These are phyloP conservation scores for Paraconiothyrium brasiliense DNA, from an alignment of 2,329 filamentous ascomycete genomes.

Conservation along the genomic window DNA sequence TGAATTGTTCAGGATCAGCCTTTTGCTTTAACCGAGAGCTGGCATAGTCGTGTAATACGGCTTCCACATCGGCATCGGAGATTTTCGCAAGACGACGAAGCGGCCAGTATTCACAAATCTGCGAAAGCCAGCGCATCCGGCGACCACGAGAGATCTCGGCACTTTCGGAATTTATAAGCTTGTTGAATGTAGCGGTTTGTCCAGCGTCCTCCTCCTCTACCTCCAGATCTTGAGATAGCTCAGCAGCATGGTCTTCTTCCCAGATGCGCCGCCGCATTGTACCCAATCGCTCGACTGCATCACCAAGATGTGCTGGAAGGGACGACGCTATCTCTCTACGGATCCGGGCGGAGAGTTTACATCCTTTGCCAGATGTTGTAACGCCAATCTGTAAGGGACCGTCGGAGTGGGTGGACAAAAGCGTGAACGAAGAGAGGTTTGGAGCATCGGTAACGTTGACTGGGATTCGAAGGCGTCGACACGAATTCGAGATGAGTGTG, in stretches of 20 bases:
- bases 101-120: conserved; percentile 99
- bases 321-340: conserved; percentile 85
- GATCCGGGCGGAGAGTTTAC: conserved; percentile 90
- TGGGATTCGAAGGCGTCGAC: conserved; percentile 82
- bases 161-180: conserved; percentile 78
- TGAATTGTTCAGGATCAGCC: conserved; percentile 33
- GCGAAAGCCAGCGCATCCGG: conserved; percentile 89
- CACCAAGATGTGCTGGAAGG: conserved; percentile 78
- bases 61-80: conserved; percentile 79
- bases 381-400: conserved; percentile 94
- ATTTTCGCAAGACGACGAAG: conserved; percentile 82
- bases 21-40: conserved; percentile 45
- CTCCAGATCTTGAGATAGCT: conserved; percentile 55
- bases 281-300: conserved; percentile 80
- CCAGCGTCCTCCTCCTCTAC: conserved; percentile 71
- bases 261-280: conserved; percentile 54
- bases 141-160: conserved; percentile 77
- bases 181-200: conserved; percentile 86
- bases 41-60: conserved; percentile 78
- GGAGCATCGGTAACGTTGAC: conserved; percentile 93
- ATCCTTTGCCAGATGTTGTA: conserved; percentile 93
- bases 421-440: conserved; percentile 84
- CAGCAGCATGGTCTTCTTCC: conserved; percentile 61
- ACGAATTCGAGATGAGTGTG: conserved; percentile 75
- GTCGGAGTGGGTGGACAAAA: conserved; percentile 88